Evolutionary conservation across 2,329 filamentous ascomycete species (phyloP), one percentile per base, ranked within the genome.

Genomic region (Aureobasidium sp.): DNA sequence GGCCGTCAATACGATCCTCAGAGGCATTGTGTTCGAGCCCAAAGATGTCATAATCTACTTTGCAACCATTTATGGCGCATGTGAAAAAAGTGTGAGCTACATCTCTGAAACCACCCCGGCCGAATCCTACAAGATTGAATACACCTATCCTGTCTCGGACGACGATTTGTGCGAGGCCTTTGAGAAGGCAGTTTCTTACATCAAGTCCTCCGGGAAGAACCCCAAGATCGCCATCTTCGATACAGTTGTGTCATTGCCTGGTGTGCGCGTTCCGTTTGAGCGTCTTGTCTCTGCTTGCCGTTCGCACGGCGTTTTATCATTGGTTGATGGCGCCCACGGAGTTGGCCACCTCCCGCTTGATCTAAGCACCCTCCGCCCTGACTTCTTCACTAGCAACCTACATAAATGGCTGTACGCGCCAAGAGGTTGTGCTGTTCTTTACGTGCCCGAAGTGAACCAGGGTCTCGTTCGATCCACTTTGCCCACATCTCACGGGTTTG

Each of bases 371-470:
- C 71, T 90, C 2, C 79, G 90, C 57, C 84, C 89, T 0, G 90
- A 96, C 68, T 96, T 95, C 71, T 88, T 94, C 63, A 79, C 91
- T 12, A 85, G 78, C 53, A 96, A 96, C 67, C 88, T 83, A 61
- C 88, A 95, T 73, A 95, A 95, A 66, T 97, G 91, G 91, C 80
- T 96, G 6, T 84, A 81, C 63, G 80, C 81, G 0, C 91, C 90
- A 1, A 82, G 90, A 27, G 85, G 84, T 14, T 90, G 86, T 64
- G 89, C 89, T 2, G 73, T 93, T 3, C 80, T 96, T 59, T 86
- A 94, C 68, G 86, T 93, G 1, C 86, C 90, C 0, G 56, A 74
- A 16, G 78, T 85, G 19, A 90, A 94, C 67, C 91, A 96, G 66
- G 71, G 74, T 44, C 68, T 94, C 38, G 81, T 96, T 37, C 79